Evolutionary conservation across 768 basidiomycete genomes (phyloP), one percentile per base, ranked within the genome.

Genomic region (Russula foetens): DNA sequence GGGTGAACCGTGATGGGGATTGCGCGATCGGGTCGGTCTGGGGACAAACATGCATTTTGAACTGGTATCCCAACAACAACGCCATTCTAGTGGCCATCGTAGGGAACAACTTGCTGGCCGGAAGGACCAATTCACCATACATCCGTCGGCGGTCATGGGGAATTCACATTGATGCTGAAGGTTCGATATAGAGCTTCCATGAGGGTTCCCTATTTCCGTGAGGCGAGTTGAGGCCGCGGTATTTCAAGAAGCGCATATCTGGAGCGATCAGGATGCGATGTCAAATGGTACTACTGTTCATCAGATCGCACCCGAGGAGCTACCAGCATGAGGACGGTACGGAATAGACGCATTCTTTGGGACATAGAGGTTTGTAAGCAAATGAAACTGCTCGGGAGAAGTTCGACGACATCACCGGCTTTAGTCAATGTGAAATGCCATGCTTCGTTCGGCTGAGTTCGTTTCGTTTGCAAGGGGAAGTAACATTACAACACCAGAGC

Each of bases 221-320:
- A 62, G 56, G 60, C 43, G 50, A 58, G 54, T 23, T 39, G 43
- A 56, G 49, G 51, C 44, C 50, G 28, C 31, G 11, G 14, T n/a
- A 15, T 46, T 41, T 28, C 1, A 7, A 52, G 35, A 49, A 41
- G 45, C 29, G 54, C 19, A 31, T 9, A 28, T 44, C 19, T 15
- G n/a, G 26, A 2, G 28, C 14, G 50, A 46, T 17, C 14, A 33
- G 3, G n/a, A 23, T 21, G 12, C 17, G n/a, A 35, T n/a, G 31
- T 14, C 45, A 33, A 45, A 15, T 26, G 28, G 28, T 35, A 26
- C 28, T 29, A 3, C n/a, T n/a, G n/a, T n/a, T n/a, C 26, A 38
- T 45, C 26, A 48, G 49, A 44, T 56, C 24, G 48, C 7, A 28
- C 28, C 55, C 54, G 56, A 62, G 49, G 54, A 47, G 24, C 12